Conservation (phyloP, 2,329 filamentous ascomycete species). For the Chaetomiaceae sp. region DNA sequence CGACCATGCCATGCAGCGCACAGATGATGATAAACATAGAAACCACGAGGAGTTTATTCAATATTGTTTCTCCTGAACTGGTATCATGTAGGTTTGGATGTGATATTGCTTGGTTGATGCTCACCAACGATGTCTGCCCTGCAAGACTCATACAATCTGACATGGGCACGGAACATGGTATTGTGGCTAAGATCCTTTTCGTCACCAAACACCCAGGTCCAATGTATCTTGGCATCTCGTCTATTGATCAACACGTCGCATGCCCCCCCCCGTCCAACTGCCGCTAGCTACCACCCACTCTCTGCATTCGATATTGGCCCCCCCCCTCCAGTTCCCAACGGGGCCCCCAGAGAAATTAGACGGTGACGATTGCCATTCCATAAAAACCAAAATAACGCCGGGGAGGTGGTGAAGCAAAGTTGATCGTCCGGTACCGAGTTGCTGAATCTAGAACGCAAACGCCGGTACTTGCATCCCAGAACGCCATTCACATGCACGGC, state of each 20-base stretch:
- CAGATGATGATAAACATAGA: constrained; percentile 16
- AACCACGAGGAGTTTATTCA: constrained; percentile 5
- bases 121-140: not conserved
- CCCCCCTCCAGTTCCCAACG: constrained; percentile 4
- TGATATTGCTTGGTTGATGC: not conserved
- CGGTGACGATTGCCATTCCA: not conserved
- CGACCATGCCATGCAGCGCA: not conserved
- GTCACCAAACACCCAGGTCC: not conserved
- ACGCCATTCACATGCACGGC: not conserved
- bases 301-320: constrained; percentile 2
- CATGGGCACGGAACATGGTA: no score
- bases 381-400: not conserved
- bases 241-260: not conserved
- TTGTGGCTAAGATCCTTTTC: not conserved
- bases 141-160: no score
- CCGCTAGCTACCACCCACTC: constrained; percentile 9
- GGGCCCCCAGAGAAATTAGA: not conserved
- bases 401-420: not conserved
- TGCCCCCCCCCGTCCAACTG: not conserved
- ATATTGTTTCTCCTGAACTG: not conserved
- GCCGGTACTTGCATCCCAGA: constrained; percentile 3
- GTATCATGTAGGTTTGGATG: not conserved
- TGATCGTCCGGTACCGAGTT: constrained; percentile 8
- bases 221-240: not conserved
- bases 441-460: constrained; percentile 6